A percentile compares a stretch with the other conserved stretches of the same genome.
These are phyloP conservation scores for Yamadazyma dushanensis DNA, from an alignment of 1,139 yeast genomes.

Conservation along the genomic window DNA sequence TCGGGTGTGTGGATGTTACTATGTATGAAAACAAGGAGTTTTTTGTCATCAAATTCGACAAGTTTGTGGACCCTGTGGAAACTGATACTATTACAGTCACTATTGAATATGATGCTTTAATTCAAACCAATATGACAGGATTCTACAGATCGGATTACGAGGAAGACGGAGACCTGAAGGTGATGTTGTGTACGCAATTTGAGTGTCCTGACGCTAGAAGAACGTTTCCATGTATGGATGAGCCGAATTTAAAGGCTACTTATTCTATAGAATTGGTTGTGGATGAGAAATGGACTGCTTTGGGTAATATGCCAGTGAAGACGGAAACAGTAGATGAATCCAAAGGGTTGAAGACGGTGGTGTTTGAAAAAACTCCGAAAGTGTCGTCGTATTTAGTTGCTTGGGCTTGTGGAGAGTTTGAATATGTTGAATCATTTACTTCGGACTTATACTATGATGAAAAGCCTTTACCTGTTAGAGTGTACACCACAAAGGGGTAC, in stretches of 20 bases:
- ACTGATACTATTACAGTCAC: conserved; percentile 23
- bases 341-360: conserved; percentile 22
- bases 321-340: conserved; percentile 11
- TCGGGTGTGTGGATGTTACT: conserved; percentile 19
- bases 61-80: conserved; percentile 12
- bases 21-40: conserved; percentile 27
- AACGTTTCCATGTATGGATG: conserved; percentile 83
- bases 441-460: conserved; percentile 25
- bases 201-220: conserved; percentile 86
- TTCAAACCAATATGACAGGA: conserved; percentile 69
- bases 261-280: conserved; percentile 63
- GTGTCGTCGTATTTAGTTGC: conserved; percentile 79
- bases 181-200: conserved; percentile 78
- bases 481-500: conserved; percentile 72
- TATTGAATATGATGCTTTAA: conserved; percentile 45
- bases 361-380: conserved; percentile 56
- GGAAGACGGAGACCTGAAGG: conserved; percentile 58
- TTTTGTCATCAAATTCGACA: conserved; percentile 26
- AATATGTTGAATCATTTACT: conserved; percentile 59
- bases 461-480: conserved; percentile 72
- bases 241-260: conserved; percentile 74
- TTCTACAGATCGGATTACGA: conserved; percentile 76
- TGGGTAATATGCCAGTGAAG: conserved; percentile 71
- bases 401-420: conserved; percentile 76
- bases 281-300: conserved; percentile 57